These are phyloP conservation scores for Funneliformis geosporum DNA, from an alignment of 192 early-diverging fungal genomes.

Conservation along the genomic window DNA sequence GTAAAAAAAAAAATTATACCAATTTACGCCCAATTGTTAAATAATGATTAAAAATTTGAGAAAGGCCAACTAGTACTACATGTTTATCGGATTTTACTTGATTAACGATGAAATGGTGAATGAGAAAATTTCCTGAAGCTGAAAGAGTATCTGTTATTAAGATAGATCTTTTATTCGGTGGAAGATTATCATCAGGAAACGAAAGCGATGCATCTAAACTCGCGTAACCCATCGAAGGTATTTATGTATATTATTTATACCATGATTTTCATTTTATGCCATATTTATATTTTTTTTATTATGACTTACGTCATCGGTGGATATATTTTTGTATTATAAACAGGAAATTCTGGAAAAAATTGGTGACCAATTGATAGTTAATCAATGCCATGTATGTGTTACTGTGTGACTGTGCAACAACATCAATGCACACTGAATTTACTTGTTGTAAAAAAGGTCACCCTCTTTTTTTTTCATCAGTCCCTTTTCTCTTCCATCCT, in stretches of 20 bases:
- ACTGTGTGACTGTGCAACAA: neutral
- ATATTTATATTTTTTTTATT: too few species aligned
- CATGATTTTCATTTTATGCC: too few species aligned
- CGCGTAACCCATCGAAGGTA: conserved; percentile 20
- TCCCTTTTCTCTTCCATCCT: neutral
- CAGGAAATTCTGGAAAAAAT: too few species aligned
- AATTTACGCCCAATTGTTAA: conserved; percentile 58
- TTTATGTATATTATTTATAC: too few species aligned
- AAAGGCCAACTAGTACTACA: conserved; percentile 58
- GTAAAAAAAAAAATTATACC: conserved; percentile 23
- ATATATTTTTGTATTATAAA: too few species aligned
- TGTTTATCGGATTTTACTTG: conserved; percentile 55
- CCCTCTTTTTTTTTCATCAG: neutral
- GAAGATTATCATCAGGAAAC: conserved; percentile 23
- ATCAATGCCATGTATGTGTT: too few species aligned
- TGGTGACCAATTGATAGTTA: too few species aligned
- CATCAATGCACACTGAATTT: neutral
- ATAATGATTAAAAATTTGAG: conserved; percentile 63
- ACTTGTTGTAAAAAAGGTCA: neutral
- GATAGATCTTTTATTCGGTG: conserved; percentile 45
- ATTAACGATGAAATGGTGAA: conserved; percentile 65
- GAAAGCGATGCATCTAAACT: conserved; percentile 17
- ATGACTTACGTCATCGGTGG: too few species aligned
- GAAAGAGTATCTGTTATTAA: conserved; percentile 58
- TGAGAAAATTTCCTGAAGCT: conserved; percentile 59